These are phyloP conservation scores for Limnomonas spitsbergensis DNA, from an alignment of 139 green algal genomes.

Conservation along the genomic window DNA sequence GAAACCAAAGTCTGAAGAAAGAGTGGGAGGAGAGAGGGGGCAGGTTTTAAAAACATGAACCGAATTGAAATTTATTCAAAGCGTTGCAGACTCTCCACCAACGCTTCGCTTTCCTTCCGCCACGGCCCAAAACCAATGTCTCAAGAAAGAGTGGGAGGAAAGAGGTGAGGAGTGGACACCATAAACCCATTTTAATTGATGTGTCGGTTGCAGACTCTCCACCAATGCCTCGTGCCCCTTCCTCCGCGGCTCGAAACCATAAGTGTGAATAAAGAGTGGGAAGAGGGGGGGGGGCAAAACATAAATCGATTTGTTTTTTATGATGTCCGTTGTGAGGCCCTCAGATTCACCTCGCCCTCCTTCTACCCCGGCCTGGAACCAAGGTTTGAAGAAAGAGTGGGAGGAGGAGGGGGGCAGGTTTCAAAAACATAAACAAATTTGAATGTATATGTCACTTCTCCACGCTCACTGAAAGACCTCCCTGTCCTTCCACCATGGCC, in stretches of 20 bases:
- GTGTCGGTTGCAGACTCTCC: constrained; percentile 53
- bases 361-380: constrained; percentile 48
- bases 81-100: constrained; percentile 59
- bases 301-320: no score
- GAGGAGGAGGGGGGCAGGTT: not conserved
- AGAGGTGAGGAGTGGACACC: not conserved
- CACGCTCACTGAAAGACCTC: constrained; percentile 62
- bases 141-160: not conserved
- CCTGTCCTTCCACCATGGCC: constrained; percentile 24
- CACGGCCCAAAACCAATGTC: constrained; percentile 48
- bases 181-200: no score
- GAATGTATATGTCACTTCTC: no score
- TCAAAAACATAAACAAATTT: not conserved
- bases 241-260: constrained; percentile 49
- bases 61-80: no score
- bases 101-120: constrained; percentile 34
- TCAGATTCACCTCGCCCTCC: constrained; percentile 35
- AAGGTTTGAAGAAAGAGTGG: not conserved
- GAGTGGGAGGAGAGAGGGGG: not conserved
- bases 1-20: constrained; percentile 39
- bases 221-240: constrained; percentile 48
- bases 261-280: no score
- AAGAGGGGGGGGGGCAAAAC: no score
- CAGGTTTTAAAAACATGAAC: not conserved
- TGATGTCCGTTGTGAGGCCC: no score